A percentile compares a stretch with the other conserved stretches of the same genome.
Evolutionary conservation across 148 eudicot species (phyloP).

Genomic region (Drosera capensis): DNA sequence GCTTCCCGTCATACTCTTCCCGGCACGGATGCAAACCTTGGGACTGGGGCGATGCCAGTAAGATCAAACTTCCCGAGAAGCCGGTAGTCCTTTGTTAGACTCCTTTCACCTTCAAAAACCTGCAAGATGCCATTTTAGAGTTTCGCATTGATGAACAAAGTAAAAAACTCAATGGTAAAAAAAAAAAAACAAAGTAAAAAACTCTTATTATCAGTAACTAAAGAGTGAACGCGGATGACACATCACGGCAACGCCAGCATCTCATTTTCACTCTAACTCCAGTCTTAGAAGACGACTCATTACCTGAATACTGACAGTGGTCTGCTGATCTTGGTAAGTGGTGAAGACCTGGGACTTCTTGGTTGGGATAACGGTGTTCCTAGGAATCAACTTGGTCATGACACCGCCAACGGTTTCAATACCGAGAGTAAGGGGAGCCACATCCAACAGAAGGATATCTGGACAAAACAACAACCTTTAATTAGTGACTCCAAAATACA

Average conservation of each 20-base stretch:
- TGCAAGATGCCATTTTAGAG: neutral
- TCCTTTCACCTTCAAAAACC: conserved; percentile 23
- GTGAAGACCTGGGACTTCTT: conserved; percentile 4
- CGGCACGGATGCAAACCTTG: conserved; percentile 14
- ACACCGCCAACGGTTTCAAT: conserved; percentile 3
- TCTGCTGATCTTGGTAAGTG: conserved; percentile 2
- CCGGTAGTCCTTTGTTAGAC: conserved; percentile 18
- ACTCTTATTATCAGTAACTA: too few relatives aligned
- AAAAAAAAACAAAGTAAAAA: too few relatives aligned
- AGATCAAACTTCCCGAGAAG: conserved; percentile 20
- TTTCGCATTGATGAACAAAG: neutral
- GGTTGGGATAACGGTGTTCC: conserved; percentile 4
- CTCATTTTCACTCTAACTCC: neutral
- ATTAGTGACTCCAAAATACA: neutral
- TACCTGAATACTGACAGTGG: conserved; percentile 4
- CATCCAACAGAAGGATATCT: conserved; percentile 6
- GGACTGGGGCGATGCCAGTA: conserved; percentile 21
- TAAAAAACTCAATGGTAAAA: too few relatives aligned
- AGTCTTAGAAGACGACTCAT: neutral
- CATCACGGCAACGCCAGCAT: too few relatives aligned
- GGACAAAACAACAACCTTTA: neutral
- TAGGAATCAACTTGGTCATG: conserved; percentile 4
- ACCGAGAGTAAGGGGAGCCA: conserved; percentile 2
- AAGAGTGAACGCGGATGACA: too few relatives aligned
- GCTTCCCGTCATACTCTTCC: conserved; percentile 47